Percentiles rank a stretch among this genome's conserved stretches.
These are phyloP conservation scores for Xylaria polymorpha DNA, from an alignment of 2,329 filamentous ascomycete genomes.

Conservation along the genomic window DNA sequence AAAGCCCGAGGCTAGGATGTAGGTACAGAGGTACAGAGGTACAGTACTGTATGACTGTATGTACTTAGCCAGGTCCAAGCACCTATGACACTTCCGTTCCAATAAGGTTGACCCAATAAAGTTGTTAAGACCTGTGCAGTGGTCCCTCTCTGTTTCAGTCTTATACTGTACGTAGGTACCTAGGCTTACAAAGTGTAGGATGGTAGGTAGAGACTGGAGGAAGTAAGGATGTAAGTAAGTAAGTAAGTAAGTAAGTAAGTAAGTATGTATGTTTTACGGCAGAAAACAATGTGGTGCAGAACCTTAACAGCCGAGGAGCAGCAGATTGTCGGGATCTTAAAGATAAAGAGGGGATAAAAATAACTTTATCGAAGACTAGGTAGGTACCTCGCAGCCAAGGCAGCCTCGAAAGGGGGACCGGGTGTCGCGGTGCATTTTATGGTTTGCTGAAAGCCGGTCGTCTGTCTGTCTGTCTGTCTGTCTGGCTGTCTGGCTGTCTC, in stretches of 20 bases:
- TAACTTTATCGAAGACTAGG: conserved; percentile 14
- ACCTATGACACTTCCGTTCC: neutral
- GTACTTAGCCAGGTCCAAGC: neutral
- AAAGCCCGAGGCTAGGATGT: neutral
- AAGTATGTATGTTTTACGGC: neutral
- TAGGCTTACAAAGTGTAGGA: neutral
- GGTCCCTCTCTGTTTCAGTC: conserved; percentile 15
- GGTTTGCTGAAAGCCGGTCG: conserved; percentile 6
- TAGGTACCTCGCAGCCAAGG: conserved; percentile 16
- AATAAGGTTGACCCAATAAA: neutral
- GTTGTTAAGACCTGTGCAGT: neutral
- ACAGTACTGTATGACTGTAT: no score
- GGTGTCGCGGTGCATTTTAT: conserved; percentile 12
- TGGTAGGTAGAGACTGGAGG: neutral
- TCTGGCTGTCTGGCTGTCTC: neutral
- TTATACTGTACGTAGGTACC: no score
- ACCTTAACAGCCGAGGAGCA: neutral
- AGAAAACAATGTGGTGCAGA: neutral
- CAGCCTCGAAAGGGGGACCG: conserved; percentile 19
- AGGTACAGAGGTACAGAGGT: no score
- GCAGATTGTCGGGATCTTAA: conserved; percentile 5
- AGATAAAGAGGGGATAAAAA: conserved; percentile 19
- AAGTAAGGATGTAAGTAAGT: no score
- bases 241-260: no score
- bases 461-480: neutral